Conservation (phyloP, 2,329 filamentous ascomycete species). For the Grosmannia serpens region DNA sequence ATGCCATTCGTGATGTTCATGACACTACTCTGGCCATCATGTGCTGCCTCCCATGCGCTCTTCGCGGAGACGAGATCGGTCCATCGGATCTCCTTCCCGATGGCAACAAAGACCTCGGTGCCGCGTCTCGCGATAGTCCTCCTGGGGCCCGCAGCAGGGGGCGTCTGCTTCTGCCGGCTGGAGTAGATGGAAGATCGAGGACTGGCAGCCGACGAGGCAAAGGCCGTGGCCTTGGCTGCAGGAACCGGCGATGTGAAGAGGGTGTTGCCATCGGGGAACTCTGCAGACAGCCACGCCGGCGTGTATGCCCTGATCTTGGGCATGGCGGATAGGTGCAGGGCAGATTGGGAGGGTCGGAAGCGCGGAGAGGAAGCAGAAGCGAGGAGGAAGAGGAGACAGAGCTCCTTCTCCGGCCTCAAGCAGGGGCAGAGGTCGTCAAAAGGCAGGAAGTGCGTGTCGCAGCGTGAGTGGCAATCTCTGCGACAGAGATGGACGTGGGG, state of each 20-base stretch:
- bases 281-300: conserved; percentile 67
- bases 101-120: conserved; percentile 79
- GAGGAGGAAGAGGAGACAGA: neutral
- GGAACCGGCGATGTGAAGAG: conserved; percentile 52
- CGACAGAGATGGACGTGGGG: neutral
- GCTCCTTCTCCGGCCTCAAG: neutral
- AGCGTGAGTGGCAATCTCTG: neutral
- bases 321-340: conserved; percentile 49
- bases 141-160: conserved; percentile 33
- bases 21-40: conserved; percentile 14
- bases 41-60: conserved; percentile 39
- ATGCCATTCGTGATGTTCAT: conserved; percentile 15
- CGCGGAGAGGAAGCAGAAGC: neutral
- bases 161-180: conserved; percentile 28
- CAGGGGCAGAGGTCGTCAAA: neutral
- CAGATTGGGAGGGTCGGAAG: conserved; percentile 2
- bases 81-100: conserved; percentile 87
- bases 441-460: neutral
- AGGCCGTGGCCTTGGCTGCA: conserved; percentile 17
- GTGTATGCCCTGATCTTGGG: conserved; percentile 77
- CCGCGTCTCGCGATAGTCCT: conserved; percentile 69
- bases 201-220: conserved; percentile 21
- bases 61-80: conserved; percentile 73
- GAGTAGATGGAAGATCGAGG: conserved; percentile 1
- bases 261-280: conserved; percentile 63